Evolutionary conservation across 345 rosid species (phyloP), one percentile per base, ranked within the genome.

Genomic region (Gossypium rotundifolium): DNA sequence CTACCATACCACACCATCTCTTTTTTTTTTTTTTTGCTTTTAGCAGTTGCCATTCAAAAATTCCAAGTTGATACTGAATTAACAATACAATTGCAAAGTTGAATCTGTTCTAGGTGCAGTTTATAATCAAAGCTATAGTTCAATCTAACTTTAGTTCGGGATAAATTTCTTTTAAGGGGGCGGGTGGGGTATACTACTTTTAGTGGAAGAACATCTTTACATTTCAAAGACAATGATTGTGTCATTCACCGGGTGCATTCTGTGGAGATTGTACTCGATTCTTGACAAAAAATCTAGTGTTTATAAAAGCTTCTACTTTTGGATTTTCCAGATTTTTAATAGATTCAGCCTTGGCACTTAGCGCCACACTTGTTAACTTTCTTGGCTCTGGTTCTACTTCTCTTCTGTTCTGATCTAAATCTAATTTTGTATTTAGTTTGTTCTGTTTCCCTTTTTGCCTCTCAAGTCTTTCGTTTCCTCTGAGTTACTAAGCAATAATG

Each of bases 301-400:
- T 63, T 79, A 78, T 53, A 86, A 89, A 80, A 86, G 84, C 79
- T 87, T 87, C 25, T 90, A 90, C 76, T 94, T 91, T 74, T 89
- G 93, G 92, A 91, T 89, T 73, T 91, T 91, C 72, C 94, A 88
- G 72, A 84, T 87, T 77, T 83, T 88, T 64, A 86, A 82, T 77
- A 87, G 89, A 75, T 84, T 81, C 69, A 83, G 83, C 65, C 70
- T 85, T 46, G 86, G 86, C 52, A 83, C 88, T 74, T 84, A 81
- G 81, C 84, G 5, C 33, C 18, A 65, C 29, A 54, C 16, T 58
- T 46, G 11, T 11, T 40, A 22, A 3, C 52, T 66, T 52, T 75
- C 51, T 38, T 17, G 12, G 8, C 13, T 33, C 16, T 69, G 58
- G 10, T 51, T 33, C 7, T 69, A 57, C 10, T 27, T 58, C 29